A percentile compares a stretch with the other conserved stretches of the same genome.
Conservation (phyloP, 2,329 filamentous ascomycete species). For the Exophiala bonariae region DNA sequence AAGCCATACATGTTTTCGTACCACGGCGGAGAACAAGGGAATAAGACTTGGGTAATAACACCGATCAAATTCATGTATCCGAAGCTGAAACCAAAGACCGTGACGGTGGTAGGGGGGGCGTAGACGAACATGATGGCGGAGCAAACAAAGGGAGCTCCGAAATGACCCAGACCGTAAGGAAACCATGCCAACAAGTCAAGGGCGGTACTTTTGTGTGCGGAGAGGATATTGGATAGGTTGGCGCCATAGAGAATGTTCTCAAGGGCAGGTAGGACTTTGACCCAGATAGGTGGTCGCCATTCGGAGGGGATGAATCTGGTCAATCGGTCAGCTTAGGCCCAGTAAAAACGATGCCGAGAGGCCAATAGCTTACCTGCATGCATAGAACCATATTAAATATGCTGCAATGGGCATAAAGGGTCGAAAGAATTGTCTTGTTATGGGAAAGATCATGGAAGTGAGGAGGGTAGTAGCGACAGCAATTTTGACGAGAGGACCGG, state of each 20-base stretch:
- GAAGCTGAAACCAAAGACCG: conserved; percentile 81
- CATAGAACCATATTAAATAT: conserved; percentile 90
- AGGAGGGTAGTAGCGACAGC: conserved; percentile 67
- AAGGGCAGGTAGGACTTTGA: conserved; percentile 86
- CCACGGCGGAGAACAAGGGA: conserved; percentile 95
- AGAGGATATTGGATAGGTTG: conserved; percentile 93
- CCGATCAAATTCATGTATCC: conserved; percentile 90
- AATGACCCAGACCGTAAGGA: conserved; percentile 89
- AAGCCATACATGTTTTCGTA: conserved; percentile 93
- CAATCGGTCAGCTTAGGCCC: conserved; percentile 10
- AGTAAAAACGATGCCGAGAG: background rate
- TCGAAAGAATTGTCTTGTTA: conserved; percentile 87
- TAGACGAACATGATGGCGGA: conserved; percentile 82
- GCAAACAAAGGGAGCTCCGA: conserved; percentile 78
- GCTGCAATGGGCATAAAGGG: conserved; percentile 81
- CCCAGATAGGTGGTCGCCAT: conserved; percentile 91
- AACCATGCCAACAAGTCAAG: conserved; percentile 90
- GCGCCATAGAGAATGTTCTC: conserved; percentile 97
- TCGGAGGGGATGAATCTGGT: conserved; percentile 82
- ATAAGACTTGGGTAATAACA: conserved; percentile 82
- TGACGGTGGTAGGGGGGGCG: conserved; percentile 78
- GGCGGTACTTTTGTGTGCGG: conserved; percentile 78
- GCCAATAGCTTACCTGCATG: conserved; percentile 72
- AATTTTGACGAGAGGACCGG: conserved; percentile 77
- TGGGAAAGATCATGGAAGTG: conserved; percentile 73